Evolutionary conservation across 306 rosid species (phyloP), one percentile per base, ranked within the genome.

Genomic region (Lithocarpus polystachyus): DNA sequence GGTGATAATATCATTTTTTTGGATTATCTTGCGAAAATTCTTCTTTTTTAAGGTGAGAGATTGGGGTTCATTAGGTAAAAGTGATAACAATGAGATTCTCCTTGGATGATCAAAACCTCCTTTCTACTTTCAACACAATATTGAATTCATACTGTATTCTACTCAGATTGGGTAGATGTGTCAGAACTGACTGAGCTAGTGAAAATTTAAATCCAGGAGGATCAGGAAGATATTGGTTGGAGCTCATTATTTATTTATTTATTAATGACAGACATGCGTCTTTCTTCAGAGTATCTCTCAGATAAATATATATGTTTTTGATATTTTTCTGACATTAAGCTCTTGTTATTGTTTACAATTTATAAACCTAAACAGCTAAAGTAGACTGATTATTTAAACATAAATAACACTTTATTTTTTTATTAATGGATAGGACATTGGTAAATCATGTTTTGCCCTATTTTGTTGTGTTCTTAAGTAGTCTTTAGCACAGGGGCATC

Each of bases 161-260:
- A 11, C 59, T 77, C 70, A 72, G 48, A 56, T 78, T 22, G 82
- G 72, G 56, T n/a, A 23, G 28, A 31, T 29, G 71, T 26, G 59
- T 65, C 68, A 71, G 83, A 81, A 76, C 71, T 48, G 45, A 78
- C 74, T 65, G 75, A 76, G 74, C 56, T 54, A 73, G 55, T 52
- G 86, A 77, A 80, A 81, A 82, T 90, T 62, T 79, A 79, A 81
- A 77, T 64, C 56, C 87, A 78, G 51, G 75, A 57, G 77, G 75
- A 62, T 65, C 43, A 61, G 73, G 35, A 59, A 75, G 33, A 74
- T 56, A 43, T 78, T 77, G 76, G 77, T 73, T 56, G 74, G 83
- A 83, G 57, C 60, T 33, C 12, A 51, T 62, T 48, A 56, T 68
- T 61, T 43, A 37, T 56, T 20, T 79, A 40, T 6, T 31, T 56